Percentiles rank a stretch among this genome's conserved stretches.
These are phyloP conservation scores for Strobilomyces dryophilus DNA, from an alignment of 768 basidiomycete species.

Conservation along the genomic window DNA sequence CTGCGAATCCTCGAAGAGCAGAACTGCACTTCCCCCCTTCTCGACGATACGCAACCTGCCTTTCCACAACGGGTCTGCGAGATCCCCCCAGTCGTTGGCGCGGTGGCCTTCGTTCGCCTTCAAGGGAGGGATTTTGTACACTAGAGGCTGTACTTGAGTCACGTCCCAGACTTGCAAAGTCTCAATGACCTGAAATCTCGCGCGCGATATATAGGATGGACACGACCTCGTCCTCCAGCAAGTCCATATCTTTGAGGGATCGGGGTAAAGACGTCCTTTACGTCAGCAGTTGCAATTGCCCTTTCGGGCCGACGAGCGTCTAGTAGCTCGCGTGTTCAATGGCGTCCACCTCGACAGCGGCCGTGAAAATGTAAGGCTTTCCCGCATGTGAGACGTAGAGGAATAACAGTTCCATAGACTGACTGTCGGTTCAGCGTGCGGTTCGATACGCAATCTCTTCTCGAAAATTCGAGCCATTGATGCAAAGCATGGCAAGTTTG, in stretches of 20 bases:
- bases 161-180: slow-evolving; percentile 10
- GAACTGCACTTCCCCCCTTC: slow-evolving; percentile 57
- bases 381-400: neutral
- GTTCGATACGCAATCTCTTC: slow-evolving; percentile 71
- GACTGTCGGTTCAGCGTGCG: slow-evolving; percentile 76
- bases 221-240: slow-evolving; percentile 75
- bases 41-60: slow-evolving; percentile 85
- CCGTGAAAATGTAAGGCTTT: slow-evolving; percentile 32
- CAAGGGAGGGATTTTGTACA: slow-evolving; percentile 88
- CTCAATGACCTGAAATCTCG: slow-evolving; percentile 75
- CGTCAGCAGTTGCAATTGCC: slow-evolving; percentile 14
- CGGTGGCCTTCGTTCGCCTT: slow-evolving; percentile 86
- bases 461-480: slow-evolving; percentile 81
- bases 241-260: slow-evolving; percentile 41
- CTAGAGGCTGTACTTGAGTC: slow-evolving; percentile 39
- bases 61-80: slow-evolving; percentile 83
- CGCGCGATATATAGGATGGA: slow-evolving; percentile 87
- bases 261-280: slow-evolving; percentile 12
- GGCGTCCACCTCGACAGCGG: slow-evolving; percentile 18
- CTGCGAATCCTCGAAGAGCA: slow-evolving; percentile 77
- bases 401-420: slow-evolving; percentile 39
- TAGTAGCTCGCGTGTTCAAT: slow-evolving; percentile 6
- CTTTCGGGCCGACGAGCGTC: neutral
- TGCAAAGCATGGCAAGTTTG: slow-evolving; percentile 91
- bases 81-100: slow-evolving; percentile 90